Evolutionary conservation across 306 rosid species (phyloP).

Genomic region (Potentilla sterilis): DNA sequence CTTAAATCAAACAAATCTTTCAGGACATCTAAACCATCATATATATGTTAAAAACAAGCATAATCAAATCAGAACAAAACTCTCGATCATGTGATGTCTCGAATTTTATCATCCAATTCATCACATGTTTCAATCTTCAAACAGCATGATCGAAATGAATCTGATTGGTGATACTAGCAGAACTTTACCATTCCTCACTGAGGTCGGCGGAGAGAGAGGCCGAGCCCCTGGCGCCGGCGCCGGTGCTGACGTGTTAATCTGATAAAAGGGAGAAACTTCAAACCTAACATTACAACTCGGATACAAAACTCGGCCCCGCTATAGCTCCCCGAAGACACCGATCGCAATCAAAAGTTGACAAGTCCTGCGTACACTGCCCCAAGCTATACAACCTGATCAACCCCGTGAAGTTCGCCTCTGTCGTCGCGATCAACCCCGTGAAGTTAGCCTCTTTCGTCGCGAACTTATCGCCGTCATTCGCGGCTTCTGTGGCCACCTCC

Average conservation of each 20-base stretch:
- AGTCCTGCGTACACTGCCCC: conserved; percentile 32
- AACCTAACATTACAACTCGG: conserved; percentile 22
- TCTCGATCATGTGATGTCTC: neutral
- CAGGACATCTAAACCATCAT: no score
- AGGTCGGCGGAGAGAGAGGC: neutral
- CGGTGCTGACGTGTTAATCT: neutral
- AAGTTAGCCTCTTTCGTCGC: neutral
- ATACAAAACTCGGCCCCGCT: neutral
- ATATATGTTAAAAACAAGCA: no score
- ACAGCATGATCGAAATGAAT: neutral
- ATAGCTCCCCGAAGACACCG: neutral
- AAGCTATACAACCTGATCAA: conserved; percentile 14
- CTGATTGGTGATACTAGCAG: neutral
- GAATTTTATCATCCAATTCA: no score
- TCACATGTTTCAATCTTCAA: no score
- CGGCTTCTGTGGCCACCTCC: neutral
- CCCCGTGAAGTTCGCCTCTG: neutral
- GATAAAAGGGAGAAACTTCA: neutral
- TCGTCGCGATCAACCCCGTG: no score
- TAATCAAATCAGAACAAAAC: no score
- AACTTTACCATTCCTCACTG: neutral
- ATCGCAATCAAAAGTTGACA: conserved; percentile 11
- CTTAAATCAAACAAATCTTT: neutral
- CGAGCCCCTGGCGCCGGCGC: neutral
- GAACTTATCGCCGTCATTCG: neutral